Base-by-base conservation (phyloP, 495 filamentous ascomycete genomes). In the Baudoinia panamericana region DNA sequence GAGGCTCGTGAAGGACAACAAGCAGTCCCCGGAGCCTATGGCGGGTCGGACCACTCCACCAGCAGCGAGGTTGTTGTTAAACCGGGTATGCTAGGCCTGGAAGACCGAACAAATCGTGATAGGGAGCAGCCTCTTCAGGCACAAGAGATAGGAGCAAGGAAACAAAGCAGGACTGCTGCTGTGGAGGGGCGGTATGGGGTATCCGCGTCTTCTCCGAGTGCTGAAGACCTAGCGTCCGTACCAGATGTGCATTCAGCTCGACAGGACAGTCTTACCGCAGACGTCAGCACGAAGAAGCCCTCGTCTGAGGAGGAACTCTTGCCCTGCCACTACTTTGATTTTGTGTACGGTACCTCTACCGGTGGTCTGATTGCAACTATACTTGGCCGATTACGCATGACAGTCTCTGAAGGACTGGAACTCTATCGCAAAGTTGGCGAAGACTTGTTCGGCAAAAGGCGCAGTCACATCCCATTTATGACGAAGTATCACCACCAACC, bases 361-460 rank as follows among this genome's bases (percentile, higher is more conserved):
- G 61, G 58, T 19, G 61, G 69, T 9, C 53, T 75, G 1, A 72
- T 75, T 39, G 62, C 66, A 2, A 71, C 72, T 18, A 65, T 73
- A 58, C 60, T 75, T 5, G 69, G 68, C 1, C 55, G 71, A 11
- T 51, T 73, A 9, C 57, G 63, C 21, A 72, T 74, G 68, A 64
- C 59, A 2, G 61, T 72, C 8, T 57, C 66, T 10, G 63, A 72
- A 43, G 70, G 63, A 36, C 57, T 72, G 26, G 51, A 58, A 11
- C 62, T 68, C 11, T 74, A 74, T 39, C 43, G 56, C 16, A 41
- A 54, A 16, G 62, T 72, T 27, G 64, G 65, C 9, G 54, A 62
- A 5, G 47, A 63, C 32, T 57, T 71, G 0, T 70, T 71, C 46
- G 68, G 61, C 7, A 56, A 44, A 9, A 48, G 49, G 22, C 52